Percentiles rank a stretch among this genome's conserved stretches.
These are phyloP conservation scores for Starmera amethionina DNA, from an alignment of 805 yeast genomes.

Conservation along the genomic window DNA sequence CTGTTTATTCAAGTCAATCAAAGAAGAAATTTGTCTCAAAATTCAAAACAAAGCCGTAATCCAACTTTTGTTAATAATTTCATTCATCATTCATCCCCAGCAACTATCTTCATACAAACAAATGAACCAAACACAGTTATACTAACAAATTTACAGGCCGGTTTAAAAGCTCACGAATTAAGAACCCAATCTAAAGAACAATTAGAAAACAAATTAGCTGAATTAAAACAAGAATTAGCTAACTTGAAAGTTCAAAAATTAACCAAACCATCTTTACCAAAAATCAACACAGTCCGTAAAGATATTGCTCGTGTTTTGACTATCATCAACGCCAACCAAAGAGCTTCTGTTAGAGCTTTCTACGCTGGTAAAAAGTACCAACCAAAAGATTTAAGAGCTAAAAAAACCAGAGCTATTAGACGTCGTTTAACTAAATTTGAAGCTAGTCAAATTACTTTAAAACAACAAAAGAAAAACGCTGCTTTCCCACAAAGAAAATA, in stretches of 20 bases:
- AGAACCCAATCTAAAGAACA: conserved; percentile 96
- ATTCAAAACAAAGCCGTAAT: not conserved
- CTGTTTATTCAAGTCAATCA: no score
- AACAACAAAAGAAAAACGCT: conserved; percentile 82
- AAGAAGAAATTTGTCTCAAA: not conserved
- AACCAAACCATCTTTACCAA: conserved; percentile 88
- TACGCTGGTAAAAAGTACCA: conserved; percentile 91
- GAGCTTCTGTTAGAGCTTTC: conserved; percentile 89
- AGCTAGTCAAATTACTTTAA: conserved; percentile 71
- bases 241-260: conserved; percentile 92
- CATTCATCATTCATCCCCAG: not conserved
- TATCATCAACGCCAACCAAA: conserved; percentile 92
- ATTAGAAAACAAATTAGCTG: conserved; percentile 88
- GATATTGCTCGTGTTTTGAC: conserved; percentile 98
- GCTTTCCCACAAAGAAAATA: conserved; percentile 98
- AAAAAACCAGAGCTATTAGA: conserved; percentile 99
- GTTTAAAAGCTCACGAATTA: conserved; percentile 91
- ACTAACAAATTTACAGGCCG: conserved; percentile 45
- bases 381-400: conserved; percentile 98
- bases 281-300: conserved; percentile 95
- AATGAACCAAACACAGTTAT: not conserved
- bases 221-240: conserved; percentile 94
- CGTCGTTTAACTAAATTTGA: conserved; percentile 87
- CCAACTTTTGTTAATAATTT: not conserved
- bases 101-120: not conserved